Evolutionary conservation across 805 yeast genomes (phyloP).

Genomic region (Hanseniaspora hatyaiensis): DNA sequence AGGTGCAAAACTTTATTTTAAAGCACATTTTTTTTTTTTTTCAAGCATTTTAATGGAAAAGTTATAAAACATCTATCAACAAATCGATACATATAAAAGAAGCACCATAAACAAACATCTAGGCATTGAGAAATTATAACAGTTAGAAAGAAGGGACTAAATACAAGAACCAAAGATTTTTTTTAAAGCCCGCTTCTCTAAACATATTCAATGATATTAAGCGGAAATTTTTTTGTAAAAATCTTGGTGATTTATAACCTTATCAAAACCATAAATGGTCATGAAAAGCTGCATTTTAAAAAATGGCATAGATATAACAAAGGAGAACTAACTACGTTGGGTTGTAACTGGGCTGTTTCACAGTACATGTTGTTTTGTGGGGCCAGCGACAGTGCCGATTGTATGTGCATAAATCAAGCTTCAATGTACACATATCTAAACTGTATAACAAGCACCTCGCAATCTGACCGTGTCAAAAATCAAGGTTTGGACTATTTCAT

Average conservation of each 20-base stretch:
- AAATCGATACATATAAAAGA: no score
- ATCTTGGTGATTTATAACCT: background rate
- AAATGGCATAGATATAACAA: constrained; percentile 6
- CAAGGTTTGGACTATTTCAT: constrained; percentile 1
- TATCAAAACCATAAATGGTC: constrained; percentile 2
- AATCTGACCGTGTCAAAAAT: background rate
- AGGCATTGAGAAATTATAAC: no score
- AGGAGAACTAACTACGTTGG: constrained; percentile 1
- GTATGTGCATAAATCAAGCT: constrained; percentile 13
- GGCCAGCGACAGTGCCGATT: background rate
- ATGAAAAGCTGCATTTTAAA: constrained; percentile 2
- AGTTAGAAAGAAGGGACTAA: no score
- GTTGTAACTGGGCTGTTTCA: constrained; percentile 14
- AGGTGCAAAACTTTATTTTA: no score
- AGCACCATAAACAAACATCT: no score
- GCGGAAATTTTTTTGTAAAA: background rate
- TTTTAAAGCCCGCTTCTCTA: no score
- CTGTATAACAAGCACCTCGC: constrained; percentile 1
- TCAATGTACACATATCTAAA: constrained; percentile 6
- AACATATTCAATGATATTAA: background rate
- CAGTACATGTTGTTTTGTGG: constrained; percentile 10
- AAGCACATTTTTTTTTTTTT: no score
- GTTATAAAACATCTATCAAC: no score
- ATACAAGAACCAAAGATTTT: no score
- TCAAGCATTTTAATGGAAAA: no score